phyloP scores from a whole-genome alignment of 306 rosid genomes.

The Betula pendula region DNA sequence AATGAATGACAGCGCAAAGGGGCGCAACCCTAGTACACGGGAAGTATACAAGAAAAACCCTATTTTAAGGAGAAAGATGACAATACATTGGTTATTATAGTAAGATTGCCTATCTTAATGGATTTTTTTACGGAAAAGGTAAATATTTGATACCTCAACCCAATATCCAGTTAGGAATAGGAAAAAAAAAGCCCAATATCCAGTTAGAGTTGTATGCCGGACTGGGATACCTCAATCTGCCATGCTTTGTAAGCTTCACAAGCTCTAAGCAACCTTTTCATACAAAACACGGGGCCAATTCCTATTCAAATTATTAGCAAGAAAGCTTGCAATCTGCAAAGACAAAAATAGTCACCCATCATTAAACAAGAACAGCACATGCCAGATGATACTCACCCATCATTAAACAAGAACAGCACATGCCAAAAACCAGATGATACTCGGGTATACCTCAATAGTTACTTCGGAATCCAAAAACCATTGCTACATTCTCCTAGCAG shows the following conservation, averaged over 20 bases:
- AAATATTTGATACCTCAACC: constrained; percentile 2
- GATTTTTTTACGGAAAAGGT: not conserved
- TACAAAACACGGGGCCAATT: constrained; percentile 96
- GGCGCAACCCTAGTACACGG: too few species aligned
- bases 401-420: constrained; percentile 1
- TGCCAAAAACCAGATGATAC: not conserved
- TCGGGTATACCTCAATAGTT: not conserved
- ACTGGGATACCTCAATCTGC: constrained; percentile 2
- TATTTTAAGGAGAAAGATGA: too few species aligned
- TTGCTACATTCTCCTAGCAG: too few species aligned
- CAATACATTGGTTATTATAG: not conserved
- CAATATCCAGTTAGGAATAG: not conserved
- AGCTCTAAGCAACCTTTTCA: constrained; percentile 83
- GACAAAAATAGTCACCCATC: constrained; percentile 13
- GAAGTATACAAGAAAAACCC: too few species aligned
- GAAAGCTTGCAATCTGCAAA: constrained; percentile 84
- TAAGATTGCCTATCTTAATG: not conserved
- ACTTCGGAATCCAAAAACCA: constrained; percentile 10
- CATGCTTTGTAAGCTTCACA: constrained; percentile 44
- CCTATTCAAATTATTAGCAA: constrained; percentile 80
- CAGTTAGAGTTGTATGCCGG: not conserved
- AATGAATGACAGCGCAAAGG: too few species aligned
- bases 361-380: not conserved
- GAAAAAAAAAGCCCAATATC: too few species aligned
- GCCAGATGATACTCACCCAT: constrained; percentile 7